Evolutionary conservation across 306 rosid genomes (phyloP).

Genomic region (Quercus aquifolioides): DNA sequence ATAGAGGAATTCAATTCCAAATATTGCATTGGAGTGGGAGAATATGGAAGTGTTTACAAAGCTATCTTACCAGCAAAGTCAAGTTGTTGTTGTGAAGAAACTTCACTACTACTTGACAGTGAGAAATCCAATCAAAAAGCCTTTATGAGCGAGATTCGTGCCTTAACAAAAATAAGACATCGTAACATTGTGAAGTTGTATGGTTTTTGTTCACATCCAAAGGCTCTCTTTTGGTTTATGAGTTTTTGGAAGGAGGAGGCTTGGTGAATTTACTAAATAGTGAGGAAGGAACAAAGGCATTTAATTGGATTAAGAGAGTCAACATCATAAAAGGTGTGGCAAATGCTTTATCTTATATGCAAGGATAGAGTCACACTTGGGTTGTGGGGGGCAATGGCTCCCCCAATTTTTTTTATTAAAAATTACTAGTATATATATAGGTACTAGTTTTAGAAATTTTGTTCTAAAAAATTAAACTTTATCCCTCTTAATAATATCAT

Average conservation of each 20-base stretch:
- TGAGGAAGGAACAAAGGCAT: not conserved
- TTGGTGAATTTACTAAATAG: not conserved
- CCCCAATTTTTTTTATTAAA: too few relatives aligned
- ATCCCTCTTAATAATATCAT: too few relatives aligned
- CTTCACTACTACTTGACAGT: not conserved
- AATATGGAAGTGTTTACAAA: conserved; percentile 10
- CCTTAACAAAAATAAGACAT: conserved; percentile 12
- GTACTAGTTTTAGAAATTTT: too few relatives aligned
- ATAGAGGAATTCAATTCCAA: not conserved
- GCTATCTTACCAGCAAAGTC: not conserved
- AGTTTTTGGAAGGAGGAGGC: conserved; percentile 13
- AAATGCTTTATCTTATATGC: conserved; percentile 13
- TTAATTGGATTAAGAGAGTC: conserved; percentile 13
- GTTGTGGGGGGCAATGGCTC: too few relatives aligned
- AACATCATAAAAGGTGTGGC: not conserved
- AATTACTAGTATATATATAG: too few relatives aligned
- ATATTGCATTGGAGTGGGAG: not conserved
- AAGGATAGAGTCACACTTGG: too few relatives aligned
- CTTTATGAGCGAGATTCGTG: conserved; percentile 17
- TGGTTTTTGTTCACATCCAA: conserved; percentile 12
- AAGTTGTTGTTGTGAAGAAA: conserved; percentile 3
- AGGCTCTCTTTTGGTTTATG: conserved; percentile 18
- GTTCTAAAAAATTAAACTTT: too few relatives aligned
- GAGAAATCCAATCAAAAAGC: not conserved
- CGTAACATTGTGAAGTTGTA: conserved; percentile 19